Conservation (phyloP, 129 eudicot genomes). For the Daucus carota region DH1_v3.0 NC_030388.2:20864501-20865000, state of each 20-base stretch:
- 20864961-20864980: neutral
- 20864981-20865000: neutral
- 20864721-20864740: neutral
- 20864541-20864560: neutral
- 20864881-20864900: neutral
- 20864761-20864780: slow-evolving; percentile 5
- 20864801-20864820: slow-evolving; percentile 3
- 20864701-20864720: neutral
- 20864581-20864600: neutral
- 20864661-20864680: neutral
- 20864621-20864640: neutral
- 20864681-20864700: neutral
- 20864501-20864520: neutral
- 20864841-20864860: slow-evolving; percentile 12
- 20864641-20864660: neutral
- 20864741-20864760: neutral
- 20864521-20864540: neutral
- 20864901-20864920: neutral
- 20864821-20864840: slow-evolving; percentile 10
- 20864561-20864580: neutral
- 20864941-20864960: neutral
- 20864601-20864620: neutral
- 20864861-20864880: slow-evolving; percentile 14
- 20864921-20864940: neutral
- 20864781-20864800: slow-evolving; percentile 15